These are phyloP conservation scores for Aspergillus baeticus DNA, from an alignment of 495 filamentous ascomycete species.

Conservation along the genomic window DNA sequence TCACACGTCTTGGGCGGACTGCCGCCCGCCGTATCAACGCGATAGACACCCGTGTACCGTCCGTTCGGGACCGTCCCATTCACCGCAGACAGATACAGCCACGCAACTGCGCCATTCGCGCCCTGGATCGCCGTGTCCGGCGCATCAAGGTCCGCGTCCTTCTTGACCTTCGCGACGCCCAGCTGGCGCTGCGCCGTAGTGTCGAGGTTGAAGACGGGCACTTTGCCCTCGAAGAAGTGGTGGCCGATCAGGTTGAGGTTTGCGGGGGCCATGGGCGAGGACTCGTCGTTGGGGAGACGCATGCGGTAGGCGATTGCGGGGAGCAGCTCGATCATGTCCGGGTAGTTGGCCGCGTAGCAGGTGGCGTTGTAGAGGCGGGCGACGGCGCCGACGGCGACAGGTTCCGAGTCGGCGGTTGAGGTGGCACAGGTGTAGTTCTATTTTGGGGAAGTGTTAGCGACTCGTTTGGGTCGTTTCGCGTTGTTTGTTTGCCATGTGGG, in stretches of 20 bases:
- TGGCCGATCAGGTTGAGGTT: constrained; percentile 66
- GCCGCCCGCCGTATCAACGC: constrained; percentile 85
- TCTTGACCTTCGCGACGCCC: constrained; percentile 62
- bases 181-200: constrained; percentile 50
- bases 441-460: neutral
- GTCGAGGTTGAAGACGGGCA: constrained; percentile 78
- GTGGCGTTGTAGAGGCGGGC: constrained; percentile 87
- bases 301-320: constrained; percentile 34
- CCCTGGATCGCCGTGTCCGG: constrained; percentile 57
- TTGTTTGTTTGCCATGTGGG: no score
- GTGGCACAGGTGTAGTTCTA: constrained; percentile 89
- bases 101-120: constrained; percentile 60
- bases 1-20: constrained; percentile 72
- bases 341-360: constrained; percentile 68
- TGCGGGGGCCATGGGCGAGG: constrained; percentile 41
- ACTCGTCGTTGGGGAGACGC: constrained; percentile 40
- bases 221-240: constrained; percentile 70
- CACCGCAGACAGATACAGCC: constrained; percentile 49
- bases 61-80: constrained; percentile 57
- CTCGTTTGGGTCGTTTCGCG: no score
- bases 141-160: constrained; percentile 53
- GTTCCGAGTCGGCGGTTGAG: constrained; percentile 52
- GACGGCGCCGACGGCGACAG: constrained; percentile 69
- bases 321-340: constrained; percentile 58
- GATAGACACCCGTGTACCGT: constrained; percentile 71